A percentile compares a stretch with the other conserved stretches of the same genome.
These are phyloP conservation scores for Agapanthus africanus DNA, from an alignment of 106 monocot species.

Conservation along the genomic window DNA sequence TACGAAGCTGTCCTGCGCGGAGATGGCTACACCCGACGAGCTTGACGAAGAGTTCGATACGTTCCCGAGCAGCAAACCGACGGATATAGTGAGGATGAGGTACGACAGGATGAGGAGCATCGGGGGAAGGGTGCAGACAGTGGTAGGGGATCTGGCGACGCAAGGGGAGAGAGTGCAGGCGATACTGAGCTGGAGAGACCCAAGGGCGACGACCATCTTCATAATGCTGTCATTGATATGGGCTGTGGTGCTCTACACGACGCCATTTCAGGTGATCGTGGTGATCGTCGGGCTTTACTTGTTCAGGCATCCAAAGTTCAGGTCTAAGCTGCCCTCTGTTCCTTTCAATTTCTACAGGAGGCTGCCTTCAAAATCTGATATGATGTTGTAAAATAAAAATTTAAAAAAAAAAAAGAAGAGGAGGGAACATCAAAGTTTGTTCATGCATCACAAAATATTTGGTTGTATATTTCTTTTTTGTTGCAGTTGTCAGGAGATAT, in stretches of 20 bases:
- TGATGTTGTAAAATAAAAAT: constrained; percentile 37
- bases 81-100: constrained; percentile 38
- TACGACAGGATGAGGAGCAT: constrained; percentile 46
- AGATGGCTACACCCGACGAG: constrained; percentile 52
- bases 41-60: constrained; percentile 93
- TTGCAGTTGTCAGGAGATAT: too few species aligned
- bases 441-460: too few species aligned
- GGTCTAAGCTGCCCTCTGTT: constrained; percentile 41
- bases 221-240: constrained; percentile 27
- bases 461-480: too few species aligned
- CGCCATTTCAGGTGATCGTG: constrained; percentile 39
- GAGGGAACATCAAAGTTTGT: too few species aligned
- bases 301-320: constrained; percentile 45
- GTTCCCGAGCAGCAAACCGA: constrained; percentile 39
- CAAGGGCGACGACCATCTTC: constrained; percentile 49
- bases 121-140: constrained; percentile 44
- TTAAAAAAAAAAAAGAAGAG: too few species aligned
- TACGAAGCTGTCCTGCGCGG: constrained; percentile 39
- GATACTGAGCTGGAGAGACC: constrained; percentile 56
- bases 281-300: constrained; percentile 34
- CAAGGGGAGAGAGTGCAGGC: constrained; percentile 49
- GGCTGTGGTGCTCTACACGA: constrained; percentile 41
- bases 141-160: constrained; percentile 52
- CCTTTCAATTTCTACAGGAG: constrained; percentile 50
- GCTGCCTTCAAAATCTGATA: constrained; percentile 45